phyloP scores from a whole-genome alignment of 495 filamentous ascomycete genomes.

The Lentithecium fluviatile region DNA sequence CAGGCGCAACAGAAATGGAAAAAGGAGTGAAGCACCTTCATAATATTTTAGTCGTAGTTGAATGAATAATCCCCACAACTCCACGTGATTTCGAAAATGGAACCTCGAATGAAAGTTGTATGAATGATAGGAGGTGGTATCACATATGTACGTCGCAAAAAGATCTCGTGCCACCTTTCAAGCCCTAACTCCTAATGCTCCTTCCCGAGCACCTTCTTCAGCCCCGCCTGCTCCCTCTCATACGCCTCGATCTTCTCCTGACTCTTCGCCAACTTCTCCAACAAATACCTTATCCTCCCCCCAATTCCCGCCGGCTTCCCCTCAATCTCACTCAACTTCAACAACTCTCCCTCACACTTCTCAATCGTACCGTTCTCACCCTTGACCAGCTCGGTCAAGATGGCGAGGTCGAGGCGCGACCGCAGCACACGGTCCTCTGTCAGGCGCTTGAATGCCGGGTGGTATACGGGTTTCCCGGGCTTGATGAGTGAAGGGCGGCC shows the following conservation, averaged over 20 bases:
- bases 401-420: conserved; percentile 69
- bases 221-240: conserved; percentile 65
- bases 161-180: not conserved
- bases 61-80: no score
- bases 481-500: conserved; percentile 75
- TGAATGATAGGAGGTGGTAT: conserved; percentile 4
- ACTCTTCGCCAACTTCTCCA: conserved; percentile 65
- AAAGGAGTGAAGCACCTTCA: no score
- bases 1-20: no score
- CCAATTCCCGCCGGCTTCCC: conserved; percentile 62
- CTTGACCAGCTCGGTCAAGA: conserved; percentile 64
- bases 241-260: conserved; percentile 74
- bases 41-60: no score
- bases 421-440: conserved; percentile 69
- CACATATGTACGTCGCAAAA: not conserved
- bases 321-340: conserved; percentile 54
- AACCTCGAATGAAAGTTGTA: no score
- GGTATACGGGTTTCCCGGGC: conserved; percentile 85
- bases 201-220: conserved; percentile 63
- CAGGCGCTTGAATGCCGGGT: conserved; percentile 72
- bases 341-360: conserved; percentile 77
- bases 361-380: conserved; percentile 72
- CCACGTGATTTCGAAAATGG: no score
- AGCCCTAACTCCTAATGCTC: conserved; percentile 37
- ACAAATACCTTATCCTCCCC: conserved; percentile 65